Evolutionary conservation across 257 asterid genomes (phyloP).

Genomic region (Paraleonurus japonicus): DNA sequence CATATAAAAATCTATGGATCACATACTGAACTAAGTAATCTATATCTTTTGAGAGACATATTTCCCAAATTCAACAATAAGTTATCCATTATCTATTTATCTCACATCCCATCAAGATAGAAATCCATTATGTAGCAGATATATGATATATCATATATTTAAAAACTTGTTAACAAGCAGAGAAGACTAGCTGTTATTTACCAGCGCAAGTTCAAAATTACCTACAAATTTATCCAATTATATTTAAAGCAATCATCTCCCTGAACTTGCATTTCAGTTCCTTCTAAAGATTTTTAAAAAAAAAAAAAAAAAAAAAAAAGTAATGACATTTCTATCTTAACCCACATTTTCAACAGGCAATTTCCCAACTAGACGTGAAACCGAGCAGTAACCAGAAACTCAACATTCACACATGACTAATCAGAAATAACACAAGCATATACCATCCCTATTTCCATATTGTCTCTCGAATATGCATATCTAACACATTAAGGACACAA

Average conservation of each 20-base stretch:
- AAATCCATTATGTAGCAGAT: neutral
- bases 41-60: neutral
- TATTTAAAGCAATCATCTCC: neutral
- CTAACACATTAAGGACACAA: neutral
- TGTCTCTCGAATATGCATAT: neutral
- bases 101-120: neutral
- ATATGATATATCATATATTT: too few species aligned
- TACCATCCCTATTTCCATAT: conserved; percentile 8
- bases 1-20: neutral
- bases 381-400: conserved; percentile 1
- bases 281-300: conserved; percentile 5
- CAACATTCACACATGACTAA: neutral
- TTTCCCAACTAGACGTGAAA: neutral
- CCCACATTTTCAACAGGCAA: neutral
- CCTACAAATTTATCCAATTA: neutral
- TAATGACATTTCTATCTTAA: neutral
- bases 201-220: neutral
- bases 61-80: neutral
- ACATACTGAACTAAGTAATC: neutral
- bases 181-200: neutral
- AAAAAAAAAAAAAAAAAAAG: neutral
- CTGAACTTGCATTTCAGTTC: conserved; percentile 4
- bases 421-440: neutral
- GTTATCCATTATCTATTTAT: conserved; percentile 8
- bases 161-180: neutral